Evolutionary conservation across 2,329 filamentous ascomycete genomes (phyloP).

Genomic region (Pseudopithomyces chartarum): DNA sequence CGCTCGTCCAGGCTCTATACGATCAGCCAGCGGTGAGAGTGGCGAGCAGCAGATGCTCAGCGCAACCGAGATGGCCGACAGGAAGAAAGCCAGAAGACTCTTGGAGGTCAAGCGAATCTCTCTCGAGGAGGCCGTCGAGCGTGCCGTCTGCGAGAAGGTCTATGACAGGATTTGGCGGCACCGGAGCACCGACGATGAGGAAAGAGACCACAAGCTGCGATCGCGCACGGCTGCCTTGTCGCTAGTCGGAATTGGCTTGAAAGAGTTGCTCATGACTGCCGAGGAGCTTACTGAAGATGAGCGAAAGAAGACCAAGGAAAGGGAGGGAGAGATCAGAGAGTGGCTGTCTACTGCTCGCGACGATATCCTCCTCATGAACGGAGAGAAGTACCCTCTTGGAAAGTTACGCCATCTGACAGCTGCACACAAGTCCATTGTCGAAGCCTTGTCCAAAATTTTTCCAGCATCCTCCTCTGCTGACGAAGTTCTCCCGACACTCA

Average conservation of each 20-base stretch:
- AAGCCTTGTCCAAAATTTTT: slow-evolving; percentile 71
- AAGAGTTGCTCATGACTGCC: slow-evolving; percentile 70
- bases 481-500: slow-evolving; percentile 94
- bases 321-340: slow-evolving; percentile 69
- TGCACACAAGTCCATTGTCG: slow-evolving; percentile 92
- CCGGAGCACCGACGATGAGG: slow-evolving; percentile 88
- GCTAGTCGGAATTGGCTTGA: slow-evolving; percentile 87
- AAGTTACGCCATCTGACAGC: slow-evolving; percentile 88
- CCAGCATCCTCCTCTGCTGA: slow-evolving; percentile 86
- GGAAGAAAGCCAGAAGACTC: slow-evolving; percentile 76
- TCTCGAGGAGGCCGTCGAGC: slow-evolving; percentile 90
- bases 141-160: slow-evolving; percentile 77
- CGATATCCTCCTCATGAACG: slow-evolving; percentile 80
- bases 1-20: slow-evolving; percentile 46
- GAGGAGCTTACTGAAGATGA: slow-evolving; percentile 61
- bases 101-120: slow-evolving; percentile 77
- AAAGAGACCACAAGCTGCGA: slow-evolving; percentile 89
- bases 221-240: slow-evolving; percentile 91
- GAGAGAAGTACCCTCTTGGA: slow-evolving; percentile 84
- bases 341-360: slow-evolving; percentile 71
- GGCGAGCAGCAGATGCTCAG: slow-evolving; percentile 87
- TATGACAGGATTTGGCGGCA: slow-evolving; percentile 92
- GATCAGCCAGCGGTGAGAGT: slow-evolving; percentile 40
- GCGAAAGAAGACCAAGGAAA: slow-evolving; percentile 58
- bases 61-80: slow-evolving; percentile 77